Conservation (phyloP, 352 stramenopile genomes). For the Phytophthora pisi region DNA sequence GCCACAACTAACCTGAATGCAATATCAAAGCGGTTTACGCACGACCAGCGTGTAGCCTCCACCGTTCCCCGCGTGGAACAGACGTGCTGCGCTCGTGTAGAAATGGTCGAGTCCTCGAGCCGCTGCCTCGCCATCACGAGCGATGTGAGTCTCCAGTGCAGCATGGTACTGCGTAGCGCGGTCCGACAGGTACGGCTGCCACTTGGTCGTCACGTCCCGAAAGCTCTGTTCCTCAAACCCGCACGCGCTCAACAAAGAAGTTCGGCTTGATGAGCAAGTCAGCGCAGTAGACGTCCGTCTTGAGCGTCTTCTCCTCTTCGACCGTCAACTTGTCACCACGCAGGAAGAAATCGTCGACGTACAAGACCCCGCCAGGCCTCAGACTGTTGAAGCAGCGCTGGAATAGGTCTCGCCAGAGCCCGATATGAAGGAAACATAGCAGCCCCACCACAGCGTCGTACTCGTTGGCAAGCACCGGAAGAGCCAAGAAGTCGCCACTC, state of each 20-base stretch:
- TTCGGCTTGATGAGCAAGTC: conserved; percentile 50
- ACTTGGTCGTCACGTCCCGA: conserved; percentile 70
- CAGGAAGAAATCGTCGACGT: conserved; percentile 83
- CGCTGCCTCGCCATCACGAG: conserved; percentile 56
- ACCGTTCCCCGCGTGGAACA: conserved; percentile 67
- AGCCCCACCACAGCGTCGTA: conserved; percentile 75
- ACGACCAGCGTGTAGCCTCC: conserved; percentile 66
- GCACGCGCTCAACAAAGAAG: conserved; percentile 48
- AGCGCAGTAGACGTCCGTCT: conserved; percentile 68
- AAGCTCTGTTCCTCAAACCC: conserved; percentile 68
- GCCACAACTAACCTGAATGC: conserved; percentile 22
- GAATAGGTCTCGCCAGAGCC: conserved; percentile 65
- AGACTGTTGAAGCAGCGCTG: conserved; percentile 60
- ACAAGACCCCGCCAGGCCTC: conserved; percentile 67
- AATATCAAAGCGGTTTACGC: conserved; percentile 39
- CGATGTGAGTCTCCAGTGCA: conserved; percentile 53
- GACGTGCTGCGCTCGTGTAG: conserved; percentile 57
- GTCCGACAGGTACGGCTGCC: conserved; percentile 58
- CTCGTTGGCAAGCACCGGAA: conserved; percentile 19
- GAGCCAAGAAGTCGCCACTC: conserved; percentile 68
- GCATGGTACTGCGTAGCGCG: conserved; percentile 52
- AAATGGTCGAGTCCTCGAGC: conserved; percentile 75
- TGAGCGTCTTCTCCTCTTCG: conserved; percentile 51
- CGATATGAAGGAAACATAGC: conserved; percentile 84
- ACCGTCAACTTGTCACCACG: conserved; percentile 46